These are phyloP conservation scores for Colletotrichum spinosum DNA, from an alignment of 2,329 filamentous ascomycete genomes.

Conservation along the genomic window DNA sequence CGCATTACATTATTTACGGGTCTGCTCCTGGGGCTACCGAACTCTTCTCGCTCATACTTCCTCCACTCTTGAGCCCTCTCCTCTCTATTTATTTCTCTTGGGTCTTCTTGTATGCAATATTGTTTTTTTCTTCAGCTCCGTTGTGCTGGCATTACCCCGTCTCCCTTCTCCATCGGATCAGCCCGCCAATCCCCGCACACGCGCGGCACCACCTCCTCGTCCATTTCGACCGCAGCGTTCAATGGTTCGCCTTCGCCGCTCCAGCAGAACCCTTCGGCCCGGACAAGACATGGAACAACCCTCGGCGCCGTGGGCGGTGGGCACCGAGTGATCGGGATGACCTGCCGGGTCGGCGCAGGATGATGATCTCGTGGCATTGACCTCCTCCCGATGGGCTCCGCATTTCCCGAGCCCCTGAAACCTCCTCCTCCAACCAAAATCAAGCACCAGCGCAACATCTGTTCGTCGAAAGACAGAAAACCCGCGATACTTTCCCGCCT, in stretches of 20 bases:
- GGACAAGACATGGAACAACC: background rate
- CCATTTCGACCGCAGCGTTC: too few species aligned
- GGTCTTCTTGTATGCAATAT: background rate
- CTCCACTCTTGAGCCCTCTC: constrained; percentile 2
- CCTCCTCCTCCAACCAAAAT: constrained; percentile 7
- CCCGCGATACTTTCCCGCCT: too few species aligned
- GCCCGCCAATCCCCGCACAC: too few species aligned
- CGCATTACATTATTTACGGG: constrained; percentile 32
- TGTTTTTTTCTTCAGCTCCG: background rate
- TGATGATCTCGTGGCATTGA: constrained; percentile 10
- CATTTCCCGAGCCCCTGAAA: constrained; percentile 11
- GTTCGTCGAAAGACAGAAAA: too few species aligned
- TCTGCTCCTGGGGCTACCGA: constrained; percentile 20
- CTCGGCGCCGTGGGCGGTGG: constrained; percentile 17
- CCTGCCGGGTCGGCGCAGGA: constrained; percentile 4
- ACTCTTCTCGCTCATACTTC: background rate
- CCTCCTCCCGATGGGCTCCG: constrained; percentile 18
- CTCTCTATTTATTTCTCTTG: background rate
- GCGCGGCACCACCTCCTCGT: too few species aligned
- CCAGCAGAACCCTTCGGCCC: background rate
- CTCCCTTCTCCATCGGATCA: background rate
- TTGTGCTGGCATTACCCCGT: background rate
- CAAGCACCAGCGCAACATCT: background rate
- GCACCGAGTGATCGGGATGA: constrained; percentile 9
- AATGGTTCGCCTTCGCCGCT: background rate